Conservation (phyloP, 805 yeast genomes). For the Teunomyces funiuensis region DNA sequence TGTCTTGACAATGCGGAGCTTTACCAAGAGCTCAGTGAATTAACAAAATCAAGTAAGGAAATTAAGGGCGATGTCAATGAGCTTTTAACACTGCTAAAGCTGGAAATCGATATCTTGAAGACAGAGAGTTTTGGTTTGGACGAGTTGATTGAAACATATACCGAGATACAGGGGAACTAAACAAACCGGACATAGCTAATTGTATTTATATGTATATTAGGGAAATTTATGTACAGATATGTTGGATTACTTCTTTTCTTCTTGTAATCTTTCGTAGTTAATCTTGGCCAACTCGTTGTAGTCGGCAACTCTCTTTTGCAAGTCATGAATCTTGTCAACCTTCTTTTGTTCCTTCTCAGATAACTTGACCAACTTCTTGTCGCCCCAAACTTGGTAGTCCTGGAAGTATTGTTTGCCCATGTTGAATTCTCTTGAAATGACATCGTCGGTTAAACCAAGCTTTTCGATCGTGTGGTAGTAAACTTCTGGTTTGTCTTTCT, state of each 20-base stretch:
- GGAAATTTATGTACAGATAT: constrained; percentile 4
- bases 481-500: constrained; percentile 73
- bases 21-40: constrained; percentile 19
- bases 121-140: constrained; percentile 14
- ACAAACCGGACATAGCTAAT: not conserved
- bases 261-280: constrained; percentile 23
- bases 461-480: constrained; percentile 86
- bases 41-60: constrained; percentile 20
- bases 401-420: constrained; percentile 77
- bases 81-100: constrained; percentile 21
- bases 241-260: constrained; percentile 2
- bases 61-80: constrained; percentile 20
- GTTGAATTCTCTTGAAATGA: constrained; percentile 75
- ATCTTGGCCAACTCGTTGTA: constrained; percentile 40
- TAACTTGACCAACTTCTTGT: constrained; percentile 57
- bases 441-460: constrained; percentile 81
- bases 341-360: constrained; percentile 27
- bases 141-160: constrained; percentile 20
- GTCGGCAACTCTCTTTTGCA: constrained; percentile 40
- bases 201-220: constrained; percentile 7
- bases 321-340: constrained; percentile 23
- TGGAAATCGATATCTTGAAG: constrained; percentile 18
- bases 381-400: constrained; percentile 77
- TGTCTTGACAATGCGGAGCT: constrained; percentile 34
- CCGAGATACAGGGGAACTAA: constrained; percentile 3